These are phyloP conservation scores for Pseudisothecium myosuroides DNA, from an alignment of 225 moss, liverwort and hornwort genomes.

Conservation along the genomic window DNA sequence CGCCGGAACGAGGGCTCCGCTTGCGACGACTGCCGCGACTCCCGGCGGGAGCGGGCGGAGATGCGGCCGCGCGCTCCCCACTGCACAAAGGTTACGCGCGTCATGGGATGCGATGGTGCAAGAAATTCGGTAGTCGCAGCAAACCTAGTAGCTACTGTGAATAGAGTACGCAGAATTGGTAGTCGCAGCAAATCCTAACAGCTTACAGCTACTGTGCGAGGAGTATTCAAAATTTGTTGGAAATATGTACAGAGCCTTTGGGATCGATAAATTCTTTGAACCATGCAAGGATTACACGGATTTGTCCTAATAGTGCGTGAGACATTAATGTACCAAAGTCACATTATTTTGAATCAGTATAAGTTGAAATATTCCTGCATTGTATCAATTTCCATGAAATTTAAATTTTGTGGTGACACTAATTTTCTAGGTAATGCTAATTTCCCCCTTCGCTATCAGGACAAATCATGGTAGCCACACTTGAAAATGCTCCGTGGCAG, in stretches of 20 bases:
- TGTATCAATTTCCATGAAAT: not conserved
- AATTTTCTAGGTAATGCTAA: not conserved
- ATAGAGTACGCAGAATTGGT: not conserved
- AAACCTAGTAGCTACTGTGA: not conserved
- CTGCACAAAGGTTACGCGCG: not conserved
- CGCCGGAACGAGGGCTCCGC: conserved; percentile 1
- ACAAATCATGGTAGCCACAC: not conserved
- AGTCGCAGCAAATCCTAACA: not conserved
- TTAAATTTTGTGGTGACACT: not conserved
- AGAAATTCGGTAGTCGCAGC: not conserved
- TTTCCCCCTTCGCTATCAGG: too few species aligned
- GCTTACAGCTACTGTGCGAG: not conserved
- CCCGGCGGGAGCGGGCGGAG: not conserved
- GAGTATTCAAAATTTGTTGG: not conserved
- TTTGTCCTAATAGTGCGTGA: not conserved
- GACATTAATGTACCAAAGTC: not conserved
- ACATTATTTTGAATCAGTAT: not conserved
- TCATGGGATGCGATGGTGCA: not conserved
- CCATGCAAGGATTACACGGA: not conserved
- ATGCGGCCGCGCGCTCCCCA: not conserved
- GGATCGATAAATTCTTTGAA: not conserved
- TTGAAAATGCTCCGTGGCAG: not conserved
- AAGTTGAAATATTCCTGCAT: not conserved
- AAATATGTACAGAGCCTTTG: not conserved
- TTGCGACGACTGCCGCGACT: not conserved